Base-by-base conservation (phyloP, 371 early-diverging fungal genomes). In the Mucor circinelloides region DNA sequence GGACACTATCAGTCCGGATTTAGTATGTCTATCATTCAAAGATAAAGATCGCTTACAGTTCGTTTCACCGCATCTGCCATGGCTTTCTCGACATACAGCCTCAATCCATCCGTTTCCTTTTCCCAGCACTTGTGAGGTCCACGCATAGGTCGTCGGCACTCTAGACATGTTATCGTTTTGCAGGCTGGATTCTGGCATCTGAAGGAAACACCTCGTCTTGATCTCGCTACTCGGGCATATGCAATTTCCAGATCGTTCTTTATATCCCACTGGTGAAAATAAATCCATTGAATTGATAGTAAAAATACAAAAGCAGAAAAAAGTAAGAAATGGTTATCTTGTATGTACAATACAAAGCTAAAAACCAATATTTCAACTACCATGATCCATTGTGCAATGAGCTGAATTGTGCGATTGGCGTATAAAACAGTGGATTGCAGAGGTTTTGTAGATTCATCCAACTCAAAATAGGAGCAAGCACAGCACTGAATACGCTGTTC, bases 11-110 rank as follows among this genome's bases (percentile, higher is more conserved):
- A 58, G 8, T 40, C 40, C 40, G 0, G 17, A 40, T 40, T 40
- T 40, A 27, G 27, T 23, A 52, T 23, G 3, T 0, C 23, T 19
- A 9, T 46, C 21, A 8, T n/a, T 6, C 7, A n/a, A 21, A 46
- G n/a, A n/a, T 27, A 44, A 44, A 44, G 15, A 4, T 15, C 31
- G 69, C 80, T 72, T 78, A 90, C 90, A 10, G 89, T 90, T 48
- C 89, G 76, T 60, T 88, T 89, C 23, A 90, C 84, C 17, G 88
- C 88, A 68, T 87, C 86, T 7, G 81, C 85, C 89, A 89, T 89
- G 12, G 89, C 88, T 68, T 79, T 82, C 75, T 90, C 90, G 0
- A 90, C 86, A 63, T 86, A 86, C 8, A 89, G 69, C 21, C 89
- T 72, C 34, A 89, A 64, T 0, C 82, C 83, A 70, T 90, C 90